phyloP scores from a whole-genome alignment of 2,329 filamentous ascomycete species.

The Botrytis pseudocinerea region DNA sequence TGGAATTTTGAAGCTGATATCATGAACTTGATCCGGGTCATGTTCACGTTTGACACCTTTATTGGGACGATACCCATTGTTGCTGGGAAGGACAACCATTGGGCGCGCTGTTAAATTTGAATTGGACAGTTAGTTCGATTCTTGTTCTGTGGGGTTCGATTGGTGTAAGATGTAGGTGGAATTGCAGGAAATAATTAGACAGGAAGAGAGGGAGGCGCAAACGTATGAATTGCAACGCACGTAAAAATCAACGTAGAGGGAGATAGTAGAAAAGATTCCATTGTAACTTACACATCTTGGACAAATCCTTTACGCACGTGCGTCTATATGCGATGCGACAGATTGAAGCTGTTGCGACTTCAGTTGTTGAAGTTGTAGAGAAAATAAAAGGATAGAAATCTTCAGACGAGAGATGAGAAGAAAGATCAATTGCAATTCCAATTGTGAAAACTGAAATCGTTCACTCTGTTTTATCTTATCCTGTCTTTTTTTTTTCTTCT shows the following conservation, averaged over 20 bases:
- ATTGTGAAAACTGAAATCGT: not conserved
- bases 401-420: not conserved
- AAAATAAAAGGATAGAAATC: not conserved
- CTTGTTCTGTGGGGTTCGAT: not conserved
- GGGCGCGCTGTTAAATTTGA: not conserved
- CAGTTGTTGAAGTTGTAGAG: not conserved
- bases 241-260: not conserved
- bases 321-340: not conserved
- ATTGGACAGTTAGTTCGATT: not conserved
- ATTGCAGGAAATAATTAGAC: not conserved
- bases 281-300: slow-evolving; percentile 14
- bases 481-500: not conserved
- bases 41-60: slow-evolving; percentile 10
- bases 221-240: too few relatives aligned
- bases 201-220: not conserved
- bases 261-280: not conserved
- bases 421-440: not conserved
- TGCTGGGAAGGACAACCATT: slow-evolving; percentile 8
- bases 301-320: not conserved
- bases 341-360: not conserved
- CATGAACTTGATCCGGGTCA: slow-evolving; percentile 4
- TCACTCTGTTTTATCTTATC: not conserved
- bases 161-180: not conserved
- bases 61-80: not conserved
- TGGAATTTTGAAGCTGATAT: not conserved